Evolutionary conservation across 1,284 basidiomycete genomes (phyloP).

Genomic region (Puccinia novopanici): DNA sequence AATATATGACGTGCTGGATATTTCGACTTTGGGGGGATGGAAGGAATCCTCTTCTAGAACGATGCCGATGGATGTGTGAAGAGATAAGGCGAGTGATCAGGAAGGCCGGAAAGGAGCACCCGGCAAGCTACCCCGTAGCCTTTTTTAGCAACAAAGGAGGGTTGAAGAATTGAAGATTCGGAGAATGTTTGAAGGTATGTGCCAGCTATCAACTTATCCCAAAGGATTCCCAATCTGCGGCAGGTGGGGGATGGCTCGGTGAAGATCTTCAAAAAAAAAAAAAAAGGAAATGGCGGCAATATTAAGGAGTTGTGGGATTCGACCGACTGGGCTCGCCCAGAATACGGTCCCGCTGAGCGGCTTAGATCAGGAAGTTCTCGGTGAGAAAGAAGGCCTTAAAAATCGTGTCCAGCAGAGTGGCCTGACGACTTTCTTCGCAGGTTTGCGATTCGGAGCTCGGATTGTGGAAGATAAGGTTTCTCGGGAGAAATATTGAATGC

Average conservation of each 20-base stretch:
- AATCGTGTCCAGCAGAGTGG: neutral
- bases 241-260: no score
- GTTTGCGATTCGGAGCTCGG: neutral
- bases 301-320: no score
- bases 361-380: no score
- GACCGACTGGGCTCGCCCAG: no score
- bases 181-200: neutral
- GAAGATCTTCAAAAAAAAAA: no score
- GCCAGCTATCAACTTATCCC: neutral
- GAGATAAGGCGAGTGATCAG: neutral
- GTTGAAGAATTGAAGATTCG: slow-evolving; percentile 2
- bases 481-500: no score
- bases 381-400: no score
- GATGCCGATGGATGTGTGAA: neutral
- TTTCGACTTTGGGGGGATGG: neutral
- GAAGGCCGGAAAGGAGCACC: neutral
- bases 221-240: neutral
- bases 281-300: no score
- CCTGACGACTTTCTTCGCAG: neutral
- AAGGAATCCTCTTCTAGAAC: neutral
- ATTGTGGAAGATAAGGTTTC: neutral
- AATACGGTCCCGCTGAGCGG: no score
- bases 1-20: neutral
- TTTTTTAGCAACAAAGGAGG: neutral
- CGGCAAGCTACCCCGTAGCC: neutral